Evolutionary conservation across 2,329 filamentous ascomycete genomes (phyloP), one percentile per base, ranked within the genome.

Genomic region (Neodidymelliopsis sp.): DNA sequence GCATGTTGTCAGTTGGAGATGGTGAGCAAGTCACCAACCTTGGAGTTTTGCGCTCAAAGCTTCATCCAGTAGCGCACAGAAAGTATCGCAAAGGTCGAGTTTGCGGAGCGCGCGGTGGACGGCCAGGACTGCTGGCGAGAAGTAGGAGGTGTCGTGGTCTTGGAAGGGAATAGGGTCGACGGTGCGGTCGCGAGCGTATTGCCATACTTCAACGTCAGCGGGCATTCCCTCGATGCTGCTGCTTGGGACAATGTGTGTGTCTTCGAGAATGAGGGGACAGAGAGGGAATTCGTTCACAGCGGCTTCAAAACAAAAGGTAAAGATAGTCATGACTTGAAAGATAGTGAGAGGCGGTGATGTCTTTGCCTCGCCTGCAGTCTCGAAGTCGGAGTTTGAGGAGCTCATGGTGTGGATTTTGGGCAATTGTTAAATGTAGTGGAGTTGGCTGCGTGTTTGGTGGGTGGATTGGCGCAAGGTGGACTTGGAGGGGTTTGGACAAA

Each of bases 271-370:
- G 11, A 19, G 24, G 10, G 8, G 35, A 11, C 25, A 7, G 13
- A 31, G 22, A 13, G 43, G 41, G 8, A 28, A 3, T 22, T 41
- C 23, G 10, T 49, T 31, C 13, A 43, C 39, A 16, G 45, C 38
- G 25, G 49, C 45, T 22, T 55, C 49, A 45, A 51, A 50, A 22
- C 48, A 55, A 18, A 38, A 23, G 4, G 50, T 41, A 12, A 43
- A 34, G 20, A 53, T 18, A 18, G 40, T 23, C 19, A 57, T 22
- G n/a, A 47, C 29, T 25, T 55, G 37, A 19, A 40, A 6, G 23
- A 53, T 9, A 25, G 36, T 9, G 15, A 41, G 37, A 23, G 27
- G 15, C 11, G 19, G 5, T 2, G 13, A 16, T 16, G 6, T 8
- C n/a, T n/a, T n/a, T n/a, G n/a, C n/a, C n/a, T n/a, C n/a, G n/a